These are phyloP conservation scores for Meyerozyma carpophila DNA, from an alignment of 1,139 yeast species.

Conservation along the genomic window DNA sequence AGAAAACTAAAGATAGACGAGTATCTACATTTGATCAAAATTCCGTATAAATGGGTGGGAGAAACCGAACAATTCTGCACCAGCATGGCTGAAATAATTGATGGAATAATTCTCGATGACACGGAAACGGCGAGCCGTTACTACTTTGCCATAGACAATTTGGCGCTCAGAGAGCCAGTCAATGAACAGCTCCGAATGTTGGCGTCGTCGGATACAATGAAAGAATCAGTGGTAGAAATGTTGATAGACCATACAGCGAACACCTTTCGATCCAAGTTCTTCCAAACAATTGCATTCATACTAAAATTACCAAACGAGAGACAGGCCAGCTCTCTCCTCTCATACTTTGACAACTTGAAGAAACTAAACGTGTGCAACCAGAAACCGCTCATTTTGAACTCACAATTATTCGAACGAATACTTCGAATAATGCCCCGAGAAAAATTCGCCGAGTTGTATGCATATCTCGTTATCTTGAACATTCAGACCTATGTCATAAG, in stretches of 20 bases:
- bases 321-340: constrained; percentile 17
- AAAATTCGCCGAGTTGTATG: constrained; percentile 22
- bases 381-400: constrained; percentile 18
- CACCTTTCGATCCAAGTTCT: constrained; percentile 14
- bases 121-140: constrained; percentile 20
- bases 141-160: constrained; percentile 14
- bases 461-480: constrained; percentile 30
- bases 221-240: constrained; percentile 24
- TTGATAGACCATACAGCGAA: constrained; percentile 19
- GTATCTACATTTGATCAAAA: constrained; percentile 19
- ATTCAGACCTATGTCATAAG: constrained; percentile 19
- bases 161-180: constrained; percentile 11
- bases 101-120: constrained; percentile 22
- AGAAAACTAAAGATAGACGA: constrained; percentile 16
- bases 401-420: constrained; percentile 15
- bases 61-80: constrained; percentile 28
- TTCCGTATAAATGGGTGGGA: constrained; percentile 19
- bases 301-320: constrained; percentile 9
- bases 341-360: constrained; percentile 15
- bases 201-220: constrained; percentile 18
- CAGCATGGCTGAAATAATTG: constrained; percentile 24
- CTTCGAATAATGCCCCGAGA: constrained; percentile 16
- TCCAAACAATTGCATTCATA: constrained; percentile 17
- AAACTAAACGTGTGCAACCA: constrained; percentile 19
- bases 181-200: constrained; percentile 9